Evolutionary conservation across 352 stramenopile species (phyloP).

Genomic region (Phytopythium sindhum): DNA sequence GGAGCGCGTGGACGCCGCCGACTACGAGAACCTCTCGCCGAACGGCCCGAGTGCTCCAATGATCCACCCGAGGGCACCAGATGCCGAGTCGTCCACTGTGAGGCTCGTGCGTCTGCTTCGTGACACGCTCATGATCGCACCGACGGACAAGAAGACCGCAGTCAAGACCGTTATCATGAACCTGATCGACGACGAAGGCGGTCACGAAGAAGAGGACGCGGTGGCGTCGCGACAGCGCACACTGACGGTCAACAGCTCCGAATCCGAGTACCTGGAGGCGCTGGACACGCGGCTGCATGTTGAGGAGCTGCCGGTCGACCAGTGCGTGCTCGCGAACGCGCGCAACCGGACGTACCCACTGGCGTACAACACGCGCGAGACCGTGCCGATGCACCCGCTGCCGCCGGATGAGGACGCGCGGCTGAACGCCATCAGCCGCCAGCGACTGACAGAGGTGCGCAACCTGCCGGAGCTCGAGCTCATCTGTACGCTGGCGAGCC

Average conservation of each 20-base stretch:
- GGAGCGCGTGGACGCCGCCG: slow-evolving; percentile 27
- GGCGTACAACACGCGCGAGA: slow-evolving; percentile 19
- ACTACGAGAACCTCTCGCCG: slow-evolving; percentile 28
- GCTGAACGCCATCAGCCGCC: slow-evolving; percentile 20
- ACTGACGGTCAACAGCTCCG: slow-evolving; percentile 18
- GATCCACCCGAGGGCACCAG: slow-evolving; percentile 14
- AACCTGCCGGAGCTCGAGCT: slow-evolving; percentile 47
- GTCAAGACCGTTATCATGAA: slow-evolving; percentile 43
- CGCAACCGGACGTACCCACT: slow-evolving; percentile 32
- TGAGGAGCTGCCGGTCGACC: slow-evolving; percentile 16
- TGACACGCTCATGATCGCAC: slow-evolving; percentile 27
- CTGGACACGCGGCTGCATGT: slow-evolving; percentile 19
- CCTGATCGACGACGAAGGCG: slow-evolving; percentile 26
- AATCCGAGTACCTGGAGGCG: slow-evolving; percentile 18
- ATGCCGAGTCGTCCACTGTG: slow-evolving; percentile 14
- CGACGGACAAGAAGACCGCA: slow-evolving; percentile 14
- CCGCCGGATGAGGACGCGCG: slow-evolving; percentile 35
- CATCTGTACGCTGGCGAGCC: slow-evolving; percentile 40
- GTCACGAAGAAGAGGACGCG: not conserved
- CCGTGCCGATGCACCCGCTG: slow-evolving; percentile 18
- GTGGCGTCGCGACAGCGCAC: not conserved
- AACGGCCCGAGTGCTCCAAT: slow-evolving; percentile 14
- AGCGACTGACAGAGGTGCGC: slow-evolving; percentile 20
- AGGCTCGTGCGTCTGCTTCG: slow-evolving; percentile 27
- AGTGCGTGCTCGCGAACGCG: slow-evolving; percentile 23